Conservation (phyloP, 2,329 filamentous ascomycete species). For the Amylocarpus encephaloides region DNA sequence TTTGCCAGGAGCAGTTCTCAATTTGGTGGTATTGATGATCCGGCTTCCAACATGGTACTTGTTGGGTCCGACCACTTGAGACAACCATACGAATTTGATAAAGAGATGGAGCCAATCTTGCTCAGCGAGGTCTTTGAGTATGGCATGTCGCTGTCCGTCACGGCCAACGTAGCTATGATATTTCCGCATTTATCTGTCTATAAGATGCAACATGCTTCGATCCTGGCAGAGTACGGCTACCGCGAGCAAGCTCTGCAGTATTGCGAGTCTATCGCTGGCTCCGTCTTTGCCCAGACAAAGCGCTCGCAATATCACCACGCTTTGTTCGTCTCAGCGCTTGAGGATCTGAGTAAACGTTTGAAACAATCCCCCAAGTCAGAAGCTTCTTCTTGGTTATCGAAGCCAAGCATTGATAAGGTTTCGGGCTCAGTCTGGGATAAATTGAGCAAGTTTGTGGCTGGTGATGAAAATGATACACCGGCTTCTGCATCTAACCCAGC, state of each 20-base stretch:
- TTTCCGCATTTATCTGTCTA: slow-evolving; percentile 83
- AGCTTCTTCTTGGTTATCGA: slow-evolving; percentile 83
- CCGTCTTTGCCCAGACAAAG: slow-evolving; percentile 74
- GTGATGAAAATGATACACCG: slow-evolving; percentile 70
- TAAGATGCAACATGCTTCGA: slow-evolving; percentile 82
- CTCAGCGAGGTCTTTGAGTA: slow-evolving; percentile 97
- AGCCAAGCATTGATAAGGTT: slow-evolving; percentile 92
- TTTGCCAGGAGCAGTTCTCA: slow-evolving; percentile 68
- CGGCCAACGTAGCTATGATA: slow-evolving; percentile 46
- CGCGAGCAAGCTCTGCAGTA: slow-evolving; percentile 82
- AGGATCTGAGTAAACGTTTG: slow-evolving; percentile 77
- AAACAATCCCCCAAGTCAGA: slow-evolving; percentile 80
- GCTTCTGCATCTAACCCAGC: slow-evolving; percentile 52
- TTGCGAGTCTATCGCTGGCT: slow-evolving; percentile 72
- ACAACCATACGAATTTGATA: slow-evolving; percentile 63
- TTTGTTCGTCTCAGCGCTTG: slow-evolving; percentile 66
- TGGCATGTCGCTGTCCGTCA: slow-evolving; percentile 64
- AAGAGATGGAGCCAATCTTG: slow-evolving; percentile 79
- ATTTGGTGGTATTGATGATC: slow-evolving; percentile 79
- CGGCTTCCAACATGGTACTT: slow-evolving; percentile 70
- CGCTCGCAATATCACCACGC: slow-evolving; percentile 81
- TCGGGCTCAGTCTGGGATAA: slow-evolving; percentile 84
- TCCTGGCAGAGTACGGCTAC: slow-evolving; percentile 76
- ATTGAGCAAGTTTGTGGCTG: slow-evolving; percentile 94
- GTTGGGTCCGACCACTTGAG: slow-evolving; percentile 77